A percentile compares a stretch with the other conserved stretches of the same genome.
These are phyloP conservation scores for Beauveria sp. DNA, from an alignment of 2,329 filamentous ascomycete genomes.

Conservation along the genomic window DNA sequence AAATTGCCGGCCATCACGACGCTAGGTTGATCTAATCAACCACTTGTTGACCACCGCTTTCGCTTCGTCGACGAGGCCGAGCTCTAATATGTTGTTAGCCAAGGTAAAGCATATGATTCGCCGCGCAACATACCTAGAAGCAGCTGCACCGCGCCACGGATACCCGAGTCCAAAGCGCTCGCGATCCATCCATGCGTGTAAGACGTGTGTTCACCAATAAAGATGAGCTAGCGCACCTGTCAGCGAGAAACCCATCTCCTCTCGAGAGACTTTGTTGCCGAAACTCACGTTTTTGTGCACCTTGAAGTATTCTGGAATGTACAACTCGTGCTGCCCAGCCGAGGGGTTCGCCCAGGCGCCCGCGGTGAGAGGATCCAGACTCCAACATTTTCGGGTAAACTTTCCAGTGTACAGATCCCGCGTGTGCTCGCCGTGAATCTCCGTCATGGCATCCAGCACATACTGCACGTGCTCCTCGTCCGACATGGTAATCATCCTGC, in stretches of 20 bases:
- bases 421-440: conserved; percentile 57
- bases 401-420: conserved; percentile 56
- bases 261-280: neutral
- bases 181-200: conserved; percentile 68
- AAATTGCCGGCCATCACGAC: too few relatives aligned
- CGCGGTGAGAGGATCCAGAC: conserved; percentile 50
- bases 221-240: conserved; percentile 35
- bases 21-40: conserved; percentile 46
- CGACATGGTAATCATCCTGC: conserved; percentile 36
- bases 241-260: neutral
- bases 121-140: conserved; percentile 9
- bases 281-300: conserved; percentile 47
- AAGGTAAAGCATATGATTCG: neutral
- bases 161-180: conserved; percentile 58
- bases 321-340: conserved; percentile 60
- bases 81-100: conserved; percentile 32
- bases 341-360: conserved; percentile 55
- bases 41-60: conserved; percentile 56
- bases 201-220: conserved; percentile 61
- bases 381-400: conserved; percentile 60
- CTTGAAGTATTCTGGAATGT: conserved; percentile 64
- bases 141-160: conserved; percentile 57
- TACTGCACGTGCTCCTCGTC: conserved; percentile 56
- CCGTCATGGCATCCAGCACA: conserved; percentile 57
- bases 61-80: conserved; percentile 63